These are phyloP conservation scores for Cladosporium halotolerans DNA, from an alignment of 2,329 filamentous ascomycete species.

Conservation along the genomic window DNA sequence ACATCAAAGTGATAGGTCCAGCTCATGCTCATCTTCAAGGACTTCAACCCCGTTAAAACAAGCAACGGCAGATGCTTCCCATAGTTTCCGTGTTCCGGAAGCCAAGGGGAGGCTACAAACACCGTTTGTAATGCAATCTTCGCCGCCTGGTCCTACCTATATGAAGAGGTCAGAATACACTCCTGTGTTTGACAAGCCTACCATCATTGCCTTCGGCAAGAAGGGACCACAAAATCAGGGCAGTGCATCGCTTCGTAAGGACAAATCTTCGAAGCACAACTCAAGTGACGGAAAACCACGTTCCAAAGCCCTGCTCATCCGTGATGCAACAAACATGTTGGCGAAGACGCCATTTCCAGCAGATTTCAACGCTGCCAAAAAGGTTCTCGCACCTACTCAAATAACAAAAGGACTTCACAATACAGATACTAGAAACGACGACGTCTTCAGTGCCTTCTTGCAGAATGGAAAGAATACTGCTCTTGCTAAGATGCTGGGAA, in stretches of 20 bases:
- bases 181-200: conserved; percentile 15
- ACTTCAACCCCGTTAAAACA: background rate
- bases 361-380: too few species aligned
- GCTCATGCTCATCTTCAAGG: too few species aligned
- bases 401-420: conserved; percentile 3
- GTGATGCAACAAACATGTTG: too few species aligned
- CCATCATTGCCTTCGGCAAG: conserved; percentile 24
- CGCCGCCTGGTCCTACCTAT: background rate
- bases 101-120: background rate
- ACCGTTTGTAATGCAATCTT: background rate
- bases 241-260: background rate
- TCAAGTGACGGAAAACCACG: background rate
- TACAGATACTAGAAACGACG: conserved; percentile 12
- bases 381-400: background rate
- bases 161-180: background rate
- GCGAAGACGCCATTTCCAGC: too few species aligned
- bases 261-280: background rate
- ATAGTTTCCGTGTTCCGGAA: background rate
- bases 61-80: background rate
- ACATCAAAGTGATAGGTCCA: too few species aligned
- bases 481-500: background rate
- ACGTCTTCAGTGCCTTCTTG: conserved; percentile 16
- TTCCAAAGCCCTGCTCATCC: background rate
- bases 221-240: conserved; percentile 29
- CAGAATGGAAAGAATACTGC: background rate